phyloP scores from a whole-genome alignment of 345 rosid species.

The Turritis glabra region DNA sequence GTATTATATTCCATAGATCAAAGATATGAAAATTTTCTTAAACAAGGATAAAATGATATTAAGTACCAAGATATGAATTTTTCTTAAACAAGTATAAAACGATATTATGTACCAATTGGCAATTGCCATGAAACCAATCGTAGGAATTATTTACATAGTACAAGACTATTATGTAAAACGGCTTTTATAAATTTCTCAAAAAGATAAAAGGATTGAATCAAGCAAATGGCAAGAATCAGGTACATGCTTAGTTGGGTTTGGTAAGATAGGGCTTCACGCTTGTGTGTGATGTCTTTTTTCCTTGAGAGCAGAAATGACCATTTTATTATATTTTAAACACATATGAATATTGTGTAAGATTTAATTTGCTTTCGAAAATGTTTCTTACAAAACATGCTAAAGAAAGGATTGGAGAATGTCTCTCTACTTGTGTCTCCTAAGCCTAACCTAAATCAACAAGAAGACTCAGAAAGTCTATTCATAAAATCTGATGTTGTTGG shows the following conservation, averaged over 20 bases:
- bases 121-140: not conserved
- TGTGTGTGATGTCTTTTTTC: slow-evolving; percentile 8
- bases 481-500: slow-evolving; percentile 29
- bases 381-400: slow-evolving; percentile 28
- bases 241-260: slow-evolving; percentile 30
- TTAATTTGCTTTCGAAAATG: not conserved
- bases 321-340: too few species aligned
- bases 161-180: not conserved
- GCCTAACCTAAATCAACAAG: not conserved
- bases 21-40: not conserved
- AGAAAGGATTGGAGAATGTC: slow-evolving; percentile 1
- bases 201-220: not conserved
- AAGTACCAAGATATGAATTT: not conserved
- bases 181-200: not conserved
- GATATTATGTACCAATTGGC: not conserved
- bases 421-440: not conserved
- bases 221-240: slow-evolving; percentile 9
- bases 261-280: not conserved
- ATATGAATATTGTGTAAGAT: not conserved
- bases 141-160: not conserved
- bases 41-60: not conserved
- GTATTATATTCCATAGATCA: not conserved
- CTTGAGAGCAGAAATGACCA: too few species aligned
- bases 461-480: not conserved
- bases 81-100: not conserved